phyloP scores from a whole-genome alignment of 257 asterid genomes.

The Cinchona pubescens region DNA sequence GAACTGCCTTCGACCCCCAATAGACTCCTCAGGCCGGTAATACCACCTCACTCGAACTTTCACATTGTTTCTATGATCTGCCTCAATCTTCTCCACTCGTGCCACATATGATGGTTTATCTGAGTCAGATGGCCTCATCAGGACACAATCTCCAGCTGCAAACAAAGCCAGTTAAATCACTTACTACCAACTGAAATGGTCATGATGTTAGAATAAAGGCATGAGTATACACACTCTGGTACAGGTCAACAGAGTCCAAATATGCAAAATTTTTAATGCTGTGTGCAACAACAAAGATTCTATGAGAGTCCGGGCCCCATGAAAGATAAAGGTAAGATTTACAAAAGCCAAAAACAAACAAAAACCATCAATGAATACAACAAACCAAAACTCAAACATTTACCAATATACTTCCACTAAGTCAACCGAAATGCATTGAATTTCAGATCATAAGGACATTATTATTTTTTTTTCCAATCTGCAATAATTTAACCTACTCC shows the following conservation, averaged over 20 bases:
- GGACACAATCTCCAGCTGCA: constrained; percentile 83
- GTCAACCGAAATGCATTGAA: neutral
- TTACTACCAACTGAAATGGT: neutral
- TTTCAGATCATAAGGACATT: neutral
- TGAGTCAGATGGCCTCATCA: constrained; percentile 70
- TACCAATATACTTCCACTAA: neutral
- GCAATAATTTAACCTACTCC: no score
- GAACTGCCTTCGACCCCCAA: constrained; percentile 87
- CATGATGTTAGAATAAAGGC: neutral
- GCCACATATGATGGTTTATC: constrained; percentile 85
- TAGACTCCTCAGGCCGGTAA: constrained; percentile 80
- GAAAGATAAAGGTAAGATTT: neutral
- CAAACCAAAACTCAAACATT: neutral
- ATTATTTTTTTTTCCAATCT: no score
- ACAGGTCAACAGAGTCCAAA: neutral
- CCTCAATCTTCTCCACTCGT: constrained; percentile 73
- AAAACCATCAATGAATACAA: neutral
- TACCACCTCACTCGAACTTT: constrained; percentile 80
- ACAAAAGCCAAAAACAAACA: neutral
- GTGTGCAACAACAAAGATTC: neutral
- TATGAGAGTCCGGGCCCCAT: neutral
- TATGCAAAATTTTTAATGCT: neutral
- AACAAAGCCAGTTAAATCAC: constrained; percentile 2
- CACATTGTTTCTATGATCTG: constrained; percentile 66
- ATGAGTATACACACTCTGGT: neutral